These are phyloP conservation scores for Volvox africanus DNA, from an alignment of 139 green algal species.

Conservation along the genomic window DNA sequence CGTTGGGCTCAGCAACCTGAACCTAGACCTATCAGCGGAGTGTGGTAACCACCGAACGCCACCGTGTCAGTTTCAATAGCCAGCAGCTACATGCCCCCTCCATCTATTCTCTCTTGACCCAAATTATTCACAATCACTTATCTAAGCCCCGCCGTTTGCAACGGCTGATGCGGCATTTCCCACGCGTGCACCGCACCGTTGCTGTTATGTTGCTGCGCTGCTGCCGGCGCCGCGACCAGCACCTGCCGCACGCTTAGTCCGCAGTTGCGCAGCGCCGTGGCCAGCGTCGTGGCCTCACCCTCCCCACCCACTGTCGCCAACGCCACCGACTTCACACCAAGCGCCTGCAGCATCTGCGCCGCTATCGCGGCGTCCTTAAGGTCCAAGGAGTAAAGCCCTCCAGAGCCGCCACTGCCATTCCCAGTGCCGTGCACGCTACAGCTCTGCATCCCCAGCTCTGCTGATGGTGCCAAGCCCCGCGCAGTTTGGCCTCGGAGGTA, in stretches of 20 bases:
- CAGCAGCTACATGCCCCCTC: neutral
- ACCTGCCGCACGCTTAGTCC: neutral
- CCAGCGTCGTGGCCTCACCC: conserved; percentile 1
- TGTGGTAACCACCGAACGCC: neutral
- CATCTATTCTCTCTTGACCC: neutral
- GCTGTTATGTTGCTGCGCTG: neutral
- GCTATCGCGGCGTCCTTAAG: conserved; percentile 60
- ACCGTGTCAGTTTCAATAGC: neutral
- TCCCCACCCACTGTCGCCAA: conserved; percentile 28
- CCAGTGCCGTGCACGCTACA: conserved; percentile 9
- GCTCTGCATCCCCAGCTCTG: conserved; percentile 49
- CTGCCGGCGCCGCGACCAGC: neutral
- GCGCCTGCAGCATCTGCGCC: conserved; percentile 67
- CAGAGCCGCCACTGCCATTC: conserved; percentile 5
- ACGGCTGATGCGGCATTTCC: neutral
- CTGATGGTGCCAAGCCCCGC: conserved; percentile 49
- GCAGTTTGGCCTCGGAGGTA: conserved; percentile 68
- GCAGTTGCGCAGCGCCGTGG: conserved; percentile 42
- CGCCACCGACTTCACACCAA: conserved; percentile 55
- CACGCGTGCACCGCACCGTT: conserved; percentile 12
- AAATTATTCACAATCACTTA: neutral
- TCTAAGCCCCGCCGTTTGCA: conserved; percentile 14
- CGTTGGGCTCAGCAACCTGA: too few species aligned
- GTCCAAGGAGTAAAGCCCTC: conserved; percentile 26
- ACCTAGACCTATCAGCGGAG: too few species aligned